Evolutionary conservation across 257 asterid genomes (phyloP), one percentile per base, ranked within the genome.

Genomic region (Lycium ferocissimum): DNA sequence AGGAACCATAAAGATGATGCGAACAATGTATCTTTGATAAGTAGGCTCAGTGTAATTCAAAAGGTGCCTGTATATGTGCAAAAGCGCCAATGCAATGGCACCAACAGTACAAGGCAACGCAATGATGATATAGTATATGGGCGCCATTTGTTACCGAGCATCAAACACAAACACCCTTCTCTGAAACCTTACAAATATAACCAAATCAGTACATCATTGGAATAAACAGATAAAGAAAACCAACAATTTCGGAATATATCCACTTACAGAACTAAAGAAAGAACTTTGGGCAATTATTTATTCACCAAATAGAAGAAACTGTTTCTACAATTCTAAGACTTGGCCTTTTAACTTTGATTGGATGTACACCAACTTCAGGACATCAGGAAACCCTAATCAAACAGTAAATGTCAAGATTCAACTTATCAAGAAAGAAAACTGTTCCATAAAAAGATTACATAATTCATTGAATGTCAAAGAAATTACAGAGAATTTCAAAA

Each of bases 1-100:
- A 57, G 98, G 99, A 87, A 97, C 97, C 99, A 97, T 97, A 84
- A 97, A 97, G 88, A 97, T 93, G 83, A 97, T 97, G 62, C 99
- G 99, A 83, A 97, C 98, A 70, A 97, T 97, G 86, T 90, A 95
- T 90, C 99, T 89, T 93, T 97, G 99, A 88, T 88, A 97, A 1
- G 94, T 93, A 33, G 98, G 99, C 89, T 95, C 99, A 0, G 99
- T 97, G 84, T 97, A 97, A 89, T 97, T 97, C 93, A 95, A 85
- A 15, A 97, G 94, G 88, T 97, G 99, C 65, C 93, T 89, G 92
- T 97, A 91, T 84, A 97, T 95, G 89, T 95, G 99, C 9, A 87
- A 75, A 67, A 92, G 85, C 17, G 98, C 98, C 91, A 95, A 84
- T 13, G 92, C 84, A 81, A 92, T 93, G 69, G 99, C 98, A 87